Base-by-base conservation (phyloP, 257 asterid genomes). In the Fraxinus americana region DNA sequence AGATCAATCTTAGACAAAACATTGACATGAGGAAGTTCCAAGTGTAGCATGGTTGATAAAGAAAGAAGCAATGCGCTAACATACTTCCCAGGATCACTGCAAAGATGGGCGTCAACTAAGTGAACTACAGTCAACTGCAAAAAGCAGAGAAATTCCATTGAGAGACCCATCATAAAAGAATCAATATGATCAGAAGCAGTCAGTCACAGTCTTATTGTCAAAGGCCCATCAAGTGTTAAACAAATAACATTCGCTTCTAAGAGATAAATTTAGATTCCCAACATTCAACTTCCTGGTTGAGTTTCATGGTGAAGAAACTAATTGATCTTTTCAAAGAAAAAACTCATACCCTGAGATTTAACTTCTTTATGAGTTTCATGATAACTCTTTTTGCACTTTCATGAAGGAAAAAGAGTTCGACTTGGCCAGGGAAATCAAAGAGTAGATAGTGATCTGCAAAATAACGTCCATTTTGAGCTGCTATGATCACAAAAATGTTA, bases 361-460 rank as follows among this genome's bases (percentile, higher is more conserved):
- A 88, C 71, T 91, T 92, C 91, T 96, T 93, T 67, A 90, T 80
- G 88, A 96, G 98, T 78, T 81, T 75, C 98, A 92, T 93, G 76
- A 96, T 84, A 74, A 92, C 92, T 41, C 81, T 77, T 87, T 96
- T 93, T 2, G 96, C 98, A 82, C 87, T 91, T 81, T 85, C 86
- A 63, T 96, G 98, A 72, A 96, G 96, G 84, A 96, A 96, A 86
- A 96, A 96, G 80, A 93, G 94, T 78, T 96, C 99, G 85, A 96
- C 99, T 89, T 95, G 99, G 72, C 98, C 98, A 65, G 99, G 98
- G 80, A 95, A 91, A 89, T 95, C 99, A 79, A 95, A 95, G 75
- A 95, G 97, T 73, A 95, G 85, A 88, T 95, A 95, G 87, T 91
- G 97, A 83, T 92, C 99, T 96, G 98, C 92, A 84, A 71, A 80